Percentiles rank a stretch among this genome's conserved stretches.
phyloP scores from a whole-genome alignment of 2,329 filamentous ascomycete species.

The Tolypocladium ophioglossoides region DNA sequence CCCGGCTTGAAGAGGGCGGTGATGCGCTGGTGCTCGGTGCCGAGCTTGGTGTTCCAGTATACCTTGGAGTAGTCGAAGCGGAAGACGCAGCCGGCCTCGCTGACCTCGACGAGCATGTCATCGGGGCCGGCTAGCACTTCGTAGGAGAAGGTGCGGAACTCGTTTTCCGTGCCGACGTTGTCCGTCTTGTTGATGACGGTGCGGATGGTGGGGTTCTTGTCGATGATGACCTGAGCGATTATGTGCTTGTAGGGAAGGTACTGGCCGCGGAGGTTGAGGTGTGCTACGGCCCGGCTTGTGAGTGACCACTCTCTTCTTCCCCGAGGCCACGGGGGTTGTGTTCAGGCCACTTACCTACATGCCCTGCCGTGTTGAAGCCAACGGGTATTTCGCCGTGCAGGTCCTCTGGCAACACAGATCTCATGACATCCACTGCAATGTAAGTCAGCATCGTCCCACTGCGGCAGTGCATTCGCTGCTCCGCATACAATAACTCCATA shows the following conservation, averaged over 20 bases:
- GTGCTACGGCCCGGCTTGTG: constrained; percentile 42
- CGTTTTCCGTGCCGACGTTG: constrained; percentile 73
- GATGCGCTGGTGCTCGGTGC: constrained; percentile 78
- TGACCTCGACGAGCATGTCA: constrained; percentile 73
- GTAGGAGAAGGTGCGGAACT: constrained; percentile 87
- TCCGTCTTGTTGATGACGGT: constrained; percentile 97
- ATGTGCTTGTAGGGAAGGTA: constrained; percentile 80
- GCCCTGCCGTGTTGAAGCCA: constrained; percentile 81
- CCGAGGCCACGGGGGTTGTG: background rate
- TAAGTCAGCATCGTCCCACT: background rate
- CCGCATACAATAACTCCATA: constrained; percentile 69
- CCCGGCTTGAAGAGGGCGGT: constrained; percentile 68
- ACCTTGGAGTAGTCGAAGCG: constrained; percentile 91
- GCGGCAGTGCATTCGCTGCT: background rate
- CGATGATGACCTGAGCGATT: constrained; percentile 74
- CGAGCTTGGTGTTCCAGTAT: constrained; percentile 93
- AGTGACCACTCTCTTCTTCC: background rate
- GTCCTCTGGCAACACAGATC: constrained; percentile 68
- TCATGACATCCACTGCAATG: constrained; percentile 66
- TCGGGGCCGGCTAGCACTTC: constrained; percentile 77
- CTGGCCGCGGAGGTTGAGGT: constrained; percentile 77
- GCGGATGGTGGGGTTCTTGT: constrained; percentile 73
- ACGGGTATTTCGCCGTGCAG: constrained; percentile 71
- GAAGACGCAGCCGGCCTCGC: constrained; percentile 78
- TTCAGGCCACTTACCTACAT: constrained; percentile 51